A percentile compares a stretch with the other conserved stretches of the same genome.
phyloP scores from a whole-genome alignment of 352 stramenopile species.

The Aphanomyces astaci region DNA sequence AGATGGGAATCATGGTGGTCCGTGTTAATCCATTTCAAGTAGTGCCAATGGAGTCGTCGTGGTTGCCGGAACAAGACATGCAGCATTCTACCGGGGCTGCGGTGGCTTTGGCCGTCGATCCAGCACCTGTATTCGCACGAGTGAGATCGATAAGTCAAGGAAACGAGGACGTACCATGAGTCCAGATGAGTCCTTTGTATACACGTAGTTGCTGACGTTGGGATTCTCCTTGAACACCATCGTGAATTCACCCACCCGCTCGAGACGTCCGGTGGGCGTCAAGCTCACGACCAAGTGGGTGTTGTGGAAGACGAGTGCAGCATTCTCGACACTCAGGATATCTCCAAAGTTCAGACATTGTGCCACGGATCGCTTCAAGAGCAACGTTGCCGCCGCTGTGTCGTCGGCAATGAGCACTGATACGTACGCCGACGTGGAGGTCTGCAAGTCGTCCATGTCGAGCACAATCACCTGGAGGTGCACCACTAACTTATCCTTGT shows the following conservation, averaged over 20 bases:
- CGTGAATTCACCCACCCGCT: slow-evolving; percentile 78
- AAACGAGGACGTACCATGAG: slow-evolving; percentile 8
- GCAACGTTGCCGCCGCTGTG: slow-evolving; percentile 65
- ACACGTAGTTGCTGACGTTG: slow-evolving; percentile 78
- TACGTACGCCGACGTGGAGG: slow-evolving; percentile 41
- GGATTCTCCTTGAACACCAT: slow-evolving; percentile 77
- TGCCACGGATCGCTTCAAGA: slow-evolving; percentile 63
- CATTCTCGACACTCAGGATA: slow-evolving; percentile 55
- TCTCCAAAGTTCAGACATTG: slow-evolving; percentile 63
- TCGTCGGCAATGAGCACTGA: slow-evolving; percentile 80
- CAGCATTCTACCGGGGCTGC: neutral
- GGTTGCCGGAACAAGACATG: neutral
- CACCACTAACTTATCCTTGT: slow-evolving; percentile 23
- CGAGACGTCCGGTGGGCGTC: slow-evolving; percentile 51
- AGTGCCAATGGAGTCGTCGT: neutral
- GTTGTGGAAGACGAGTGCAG: slow-evolving; percentile 73
- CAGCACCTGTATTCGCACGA: slow-evolving; percentile 10
- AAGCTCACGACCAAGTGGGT: slow-evolving; percentile 61
- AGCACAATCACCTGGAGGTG: slow-evolving; percentile 75
- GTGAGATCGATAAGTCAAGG: neutral
- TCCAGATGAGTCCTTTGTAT: slow-evolving; percentile 52
- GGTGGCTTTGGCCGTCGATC: slow-evolving; percentile 18
- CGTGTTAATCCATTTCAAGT: no score
- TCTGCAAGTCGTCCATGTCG: slow-evolving; percentile 73
- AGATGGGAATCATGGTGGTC: no score